Conservation (phyloP, 768 basidiomycete genomes). For the Rhizopogon roseolus region DNA sequence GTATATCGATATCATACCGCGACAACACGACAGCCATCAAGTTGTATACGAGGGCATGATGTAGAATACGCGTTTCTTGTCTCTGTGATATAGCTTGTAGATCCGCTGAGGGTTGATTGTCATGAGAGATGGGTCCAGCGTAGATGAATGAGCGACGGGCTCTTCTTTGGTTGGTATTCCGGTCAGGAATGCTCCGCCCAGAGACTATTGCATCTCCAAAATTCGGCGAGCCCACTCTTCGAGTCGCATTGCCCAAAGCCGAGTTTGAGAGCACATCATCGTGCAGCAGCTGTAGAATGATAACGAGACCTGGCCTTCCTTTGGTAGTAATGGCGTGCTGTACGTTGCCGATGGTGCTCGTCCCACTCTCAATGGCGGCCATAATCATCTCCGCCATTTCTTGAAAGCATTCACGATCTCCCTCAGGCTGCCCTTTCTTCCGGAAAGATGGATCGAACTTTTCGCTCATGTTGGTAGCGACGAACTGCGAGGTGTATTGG, state of each 20-base stretch:
- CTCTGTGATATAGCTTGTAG: conserved; percentile 44
- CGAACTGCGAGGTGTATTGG: too few species aligned
- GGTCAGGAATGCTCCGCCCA: conserved; percentile 62
- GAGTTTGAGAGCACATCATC: conserved; percentile 3
- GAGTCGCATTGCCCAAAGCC: background rate
- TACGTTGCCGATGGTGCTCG: conserved; percentile 1
- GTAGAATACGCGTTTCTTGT: conserved; percentile 48
- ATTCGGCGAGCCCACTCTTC: conserved; percentile 55
- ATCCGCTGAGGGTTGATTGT: conserved; percentile 46
- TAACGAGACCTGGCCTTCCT: conserved; percentile 35
- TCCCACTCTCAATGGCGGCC: conserved; percentile 39
- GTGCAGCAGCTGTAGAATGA: conserved; percentile 39
- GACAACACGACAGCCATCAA: conserved; percentile 49
- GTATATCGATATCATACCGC: conserved; percentile 56
- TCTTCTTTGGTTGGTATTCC: conserved; percentile 73
- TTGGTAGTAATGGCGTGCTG: conserved; percentile 22
- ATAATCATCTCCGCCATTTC: conserved; percentile 50
- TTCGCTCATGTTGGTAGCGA: background rate
- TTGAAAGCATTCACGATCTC: conserved; percentile 15
- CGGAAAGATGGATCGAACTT: background rate
- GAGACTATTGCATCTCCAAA: conserved; percentile 62
- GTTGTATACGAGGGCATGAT: conserved; percentile 67
- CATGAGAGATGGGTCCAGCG: conserved; percentile 52
- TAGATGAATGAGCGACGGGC: conserved; percentile 63
- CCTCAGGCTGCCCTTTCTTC: background rate